Evolutionary conservation across 495 filamentous ascomycete genomes (phyloP).

Genomic region (Trichocladium uniseriatum): DNA sequence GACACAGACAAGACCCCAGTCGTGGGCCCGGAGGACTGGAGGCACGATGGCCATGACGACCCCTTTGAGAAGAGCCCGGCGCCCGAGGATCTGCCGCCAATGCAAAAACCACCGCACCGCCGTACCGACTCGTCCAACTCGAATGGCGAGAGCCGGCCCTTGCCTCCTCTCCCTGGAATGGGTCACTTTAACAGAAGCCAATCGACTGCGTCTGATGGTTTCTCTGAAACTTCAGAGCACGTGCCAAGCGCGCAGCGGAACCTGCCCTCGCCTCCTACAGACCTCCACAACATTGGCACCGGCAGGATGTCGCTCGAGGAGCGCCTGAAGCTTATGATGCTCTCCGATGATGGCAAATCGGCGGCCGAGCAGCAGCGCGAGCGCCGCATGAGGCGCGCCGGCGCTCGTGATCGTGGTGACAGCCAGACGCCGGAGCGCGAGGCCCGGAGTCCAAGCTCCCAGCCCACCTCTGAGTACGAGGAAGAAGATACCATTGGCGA

Average conservation of each 20-base stretch:
- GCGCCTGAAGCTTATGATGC: slow-evolving; percentile 72
- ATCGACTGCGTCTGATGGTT: slow-evolving; percentile 29
- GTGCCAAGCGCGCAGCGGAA: slow-evolving; percentile 24
- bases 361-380: slow-evolving; percentile 51
- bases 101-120: slow-evolving; percentile 34
- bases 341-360: slow-evolving; percentile 50
- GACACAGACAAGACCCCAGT: slow-evolving; percentile 96
- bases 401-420: slow-evolving; percentile 34
- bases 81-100: slow-evolving; percentile 36
- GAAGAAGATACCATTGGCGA: slow-evolving; percentile 46
- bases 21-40: slow-evolving; percentile 92
- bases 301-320: slow-evolving; percentile 73
- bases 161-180: slow-evolving; percentile 62
- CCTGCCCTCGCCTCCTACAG: slow-evolving; percentile 59
- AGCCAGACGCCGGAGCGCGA: slow-evolving; percentile 43
- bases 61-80: slow-evolving; percentile 62
- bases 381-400: slow-evolving; percentile 49
- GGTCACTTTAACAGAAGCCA: slow-evolving; percentile 21
- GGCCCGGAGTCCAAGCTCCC: slow-evolving; percentile 30
- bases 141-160: slow-evolving; percentile 61
- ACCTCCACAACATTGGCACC: slow-evolving; percentile 58
- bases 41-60: slow-evolving; percentile 62
- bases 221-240: slow-evolving; percentile 57
- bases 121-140: slow-evolving; percentile 61
- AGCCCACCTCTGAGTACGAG: slow-evolving; percentile 25